phyloP scores from a whole-genome alignment of 2,329 filamentous ascomycete genomes.

The Botrytis medusae region DNA sequence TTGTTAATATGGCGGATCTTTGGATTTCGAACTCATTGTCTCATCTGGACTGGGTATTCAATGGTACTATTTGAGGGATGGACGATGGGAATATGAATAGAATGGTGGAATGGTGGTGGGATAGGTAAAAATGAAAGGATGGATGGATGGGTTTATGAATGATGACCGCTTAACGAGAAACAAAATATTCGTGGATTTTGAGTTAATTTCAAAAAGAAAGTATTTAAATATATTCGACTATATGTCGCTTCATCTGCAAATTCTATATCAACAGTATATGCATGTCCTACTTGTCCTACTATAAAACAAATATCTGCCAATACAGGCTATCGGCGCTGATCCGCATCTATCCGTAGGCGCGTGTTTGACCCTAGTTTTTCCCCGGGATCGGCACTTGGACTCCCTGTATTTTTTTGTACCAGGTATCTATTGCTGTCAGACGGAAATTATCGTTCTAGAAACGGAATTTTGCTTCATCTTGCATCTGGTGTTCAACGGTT shows the following conservation, averaged over 20 bases:
- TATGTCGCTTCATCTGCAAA: neutral
- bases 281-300: neutral
- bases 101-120: neutral
- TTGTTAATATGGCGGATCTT: conserved; percentile 53
- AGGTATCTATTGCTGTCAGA: neutral
- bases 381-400: conserved; percentile 5
- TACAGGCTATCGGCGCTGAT: neutral
- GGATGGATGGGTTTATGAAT: neutral
- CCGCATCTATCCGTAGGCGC: neutral
- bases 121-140: neutral
- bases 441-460: neutral
- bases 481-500: conserved; percentile 10
- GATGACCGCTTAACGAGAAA: neutral
- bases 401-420: neutral
- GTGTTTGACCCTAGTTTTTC: neutral
- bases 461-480: conserved; percentile 12
- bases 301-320: neutral
- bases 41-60: neutral
- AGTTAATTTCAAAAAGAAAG: neutral
- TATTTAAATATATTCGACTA: neutral
- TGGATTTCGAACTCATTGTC: neutral
- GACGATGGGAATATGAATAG: neutral
- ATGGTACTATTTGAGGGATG: neutral
- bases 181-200: neutral
- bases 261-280: neutral